Conservation (phyloP, 805 yeast species). For the Saccharomyces cerevisiae region DNA sequence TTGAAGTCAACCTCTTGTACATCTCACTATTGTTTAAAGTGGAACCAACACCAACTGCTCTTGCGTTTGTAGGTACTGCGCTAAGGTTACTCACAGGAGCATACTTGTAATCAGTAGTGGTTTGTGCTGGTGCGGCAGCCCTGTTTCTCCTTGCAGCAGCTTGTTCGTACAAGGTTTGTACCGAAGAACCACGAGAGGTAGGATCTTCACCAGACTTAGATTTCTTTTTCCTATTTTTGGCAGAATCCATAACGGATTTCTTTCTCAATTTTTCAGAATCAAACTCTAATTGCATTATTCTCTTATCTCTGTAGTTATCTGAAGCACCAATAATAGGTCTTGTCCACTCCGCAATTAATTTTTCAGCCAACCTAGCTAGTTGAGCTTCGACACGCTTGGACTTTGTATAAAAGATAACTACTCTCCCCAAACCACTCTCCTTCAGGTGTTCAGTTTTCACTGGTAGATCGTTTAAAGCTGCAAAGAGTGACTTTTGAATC, state of each 20-base stretch:
- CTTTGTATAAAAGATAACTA: conserved; percentile 85
- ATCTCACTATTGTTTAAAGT: conserved; percentile 61
- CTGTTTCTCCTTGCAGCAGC: conserved; percentile 86
- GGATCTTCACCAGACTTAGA: conserved; percentile 9
- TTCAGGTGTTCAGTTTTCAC: conserved; percentile 92
- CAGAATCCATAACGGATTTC: conserved; percentile 28
- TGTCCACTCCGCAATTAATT: conserved; percentile 93
- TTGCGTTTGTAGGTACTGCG: conserved; percentile 31
- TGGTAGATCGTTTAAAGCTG: conserved; percentile 68
- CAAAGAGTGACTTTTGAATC: conserved; percentile 80
- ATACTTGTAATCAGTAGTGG: conserved; percentile 78
- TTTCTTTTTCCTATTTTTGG: conserved; percentile 29
- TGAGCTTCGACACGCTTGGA: conserved; percentile 81
- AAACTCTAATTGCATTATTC: conserved; percentile 60
- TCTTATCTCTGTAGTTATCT: conserved; percentile 85
- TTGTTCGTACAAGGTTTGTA: conserved; percentile 70
- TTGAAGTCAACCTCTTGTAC: conserved; percentile 62
- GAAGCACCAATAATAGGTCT: conserved; percentile 94
- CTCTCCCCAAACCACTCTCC: conserved; percentile 91
- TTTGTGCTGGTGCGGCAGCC: conserved; percentile 92
- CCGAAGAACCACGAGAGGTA: conserved; percentile 23
- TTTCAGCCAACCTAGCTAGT: conserved; percentile 82
- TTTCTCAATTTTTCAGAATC: conserved; percentile 46
- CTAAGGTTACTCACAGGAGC: conserved; percentile 73
- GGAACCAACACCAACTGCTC: conserved; percentile 42